Evolutionary conservation across 495 filamentous ascomycete genomes (phyloP), one percentile per base, ranked within the genome.

Genomic region (Elaphomyces granulatus): DNA sequence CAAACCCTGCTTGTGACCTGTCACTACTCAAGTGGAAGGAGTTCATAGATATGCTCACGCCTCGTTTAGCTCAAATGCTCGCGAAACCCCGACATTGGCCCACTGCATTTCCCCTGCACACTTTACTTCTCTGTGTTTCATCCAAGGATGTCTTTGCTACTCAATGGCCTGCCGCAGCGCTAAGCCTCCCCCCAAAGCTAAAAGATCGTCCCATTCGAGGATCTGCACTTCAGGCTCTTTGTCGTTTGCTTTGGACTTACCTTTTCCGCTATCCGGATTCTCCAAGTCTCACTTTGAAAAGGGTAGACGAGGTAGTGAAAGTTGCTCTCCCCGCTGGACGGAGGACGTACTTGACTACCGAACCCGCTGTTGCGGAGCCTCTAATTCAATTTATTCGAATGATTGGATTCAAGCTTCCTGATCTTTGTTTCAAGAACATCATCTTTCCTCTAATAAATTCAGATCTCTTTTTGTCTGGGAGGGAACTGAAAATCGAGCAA

Each of bases 401-500:
- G 60, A 90, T 96, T 53, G 92, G 88, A 8, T 93, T 79, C 59
- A 88, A 83, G 52, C 74, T 94, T 51, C 88, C 87, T 26, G 90
- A 96, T 46, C 76, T 88, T 35, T 94, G 86, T 55, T 94, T 96
- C 58, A 74, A 78, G 45, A 83, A 64, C 38, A 83, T 96, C 40
- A 83, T 99, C 15, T 99, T 94, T 53, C 90, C 88, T 7, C 59
- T 99, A 37, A 80, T 99, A 48, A 95, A 93, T 53, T 83, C 85
- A 4, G 90, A 99, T 30, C 63, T 83, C 20, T 87, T 98, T 52
- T 41, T 61, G 7, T 73, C 74, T 1, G 78, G 81, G 20, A 79
- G 74, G 53, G 87, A 94, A 20, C 63, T 90, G 41, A 85, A 77
- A 51, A 81, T 93, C 36, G 88, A 95, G 52, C 83, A 90, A 49